These are phyloP conservation scores for Solanum rostratum DNA, from an alignment of 257 asterid species.

Conservation along the genomic window DNA sequence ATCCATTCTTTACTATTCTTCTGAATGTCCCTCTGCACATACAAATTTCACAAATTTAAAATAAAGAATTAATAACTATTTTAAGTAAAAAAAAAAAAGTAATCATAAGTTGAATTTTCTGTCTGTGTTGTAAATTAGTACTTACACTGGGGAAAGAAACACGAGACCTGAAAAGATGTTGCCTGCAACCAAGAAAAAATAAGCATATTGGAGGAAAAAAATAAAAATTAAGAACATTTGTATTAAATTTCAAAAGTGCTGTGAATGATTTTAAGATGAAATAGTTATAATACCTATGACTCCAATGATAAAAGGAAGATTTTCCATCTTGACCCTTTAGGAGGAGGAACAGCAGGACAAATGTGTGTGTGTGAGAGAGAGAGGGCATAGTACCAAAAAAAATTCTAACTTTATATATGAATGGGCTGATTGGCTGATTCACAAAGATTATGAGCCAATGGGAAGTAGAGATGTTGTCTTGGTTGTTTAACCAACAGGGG, in stretches of 20 bases:
- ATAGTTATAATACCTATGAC: not conserved
- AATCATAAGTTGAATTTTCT: not conserved
- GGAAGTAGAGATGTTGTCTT: not conserved
- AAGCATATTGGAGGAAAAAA: not conserved
- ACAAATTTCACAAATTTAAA: not conserved
- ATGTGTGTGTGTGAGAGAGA: not conserved
- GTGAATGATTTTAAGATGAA: not conserved
- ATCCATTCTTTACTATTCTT: conserved; percentile 13
- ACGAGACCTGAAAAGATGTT: conserved; percentile 16
- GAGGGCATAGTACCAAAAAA: not conserved
- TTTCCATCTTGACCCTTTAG: not conserved
- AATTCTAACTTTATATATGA: not conserved
- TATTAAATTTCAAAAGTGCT: not conserved
- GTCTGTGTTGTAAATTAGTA: not conserved
- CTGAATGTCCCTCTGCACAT: conserved; percentile 17
- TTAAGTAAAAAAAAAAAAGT: not conserved
- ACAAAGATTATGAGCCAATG: not conserved
- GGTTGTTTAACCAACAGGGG: not conserved
- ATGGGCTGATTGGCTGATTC: not conserved
- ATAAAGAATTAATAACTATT: not conserved
- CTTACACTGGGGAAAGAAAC: conserved; percentile 27
- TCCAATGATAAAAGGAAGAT: not conserved
- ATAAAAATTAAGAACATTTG: not conserved
- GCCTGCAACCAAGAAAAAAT: conserved; percentile 6
- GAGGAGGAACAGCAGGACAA: not conserved